These are phyloP conservation scores for Colletotrichum kahawae DNA, from an alignment of 2,329 filamentous ascomycete species.

Conservation along the genomic window DNA sequence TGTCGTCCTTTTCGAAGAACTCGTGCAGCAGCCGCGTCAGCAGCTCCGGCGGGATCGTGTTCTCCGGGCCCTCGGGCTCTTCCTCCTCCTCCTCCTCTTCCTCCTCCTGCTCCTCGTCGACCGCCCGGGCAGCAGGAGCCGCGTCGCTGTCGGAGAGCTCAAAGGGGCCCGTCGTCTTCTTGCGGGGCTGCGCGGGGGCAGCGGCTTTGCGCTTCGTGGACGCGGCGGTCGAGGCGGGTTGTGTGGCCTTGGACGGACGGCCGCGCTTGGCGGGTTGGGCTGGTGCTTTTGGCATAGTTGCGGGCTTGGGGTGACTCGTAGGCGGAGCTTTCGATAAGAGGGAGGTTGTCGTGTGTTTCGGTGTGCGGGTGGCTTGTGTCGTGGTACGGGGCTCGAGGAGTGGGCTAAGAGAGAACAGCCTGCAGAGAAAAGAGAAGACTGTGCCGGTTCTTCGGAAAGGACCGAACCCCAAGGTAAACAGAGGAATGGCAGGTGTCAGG, in stretches of 20 bases:
- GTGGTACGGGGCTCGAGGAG: neutral
- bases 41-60: constrained; percentile 73
- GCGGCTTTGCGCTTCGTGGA: constrained; percentile 23
- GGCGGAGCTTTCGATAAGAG: neutral
- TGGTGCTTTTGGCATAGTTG: constrained; percentile 43
- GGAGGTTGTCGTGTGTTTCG: neutral
- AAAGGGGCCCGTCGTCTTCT: constrained; percentile 32
- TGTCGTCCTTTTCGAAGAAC: constrained; percentile 75
- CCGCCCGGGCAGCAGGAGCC: constrained; percentile 22
- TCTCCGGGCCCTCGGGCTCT: constrained; percentile 40
- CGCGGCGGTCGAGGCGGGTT: neutral
- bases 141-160: constrained; percentile 37
- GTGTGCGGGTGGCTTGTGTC: neutral
- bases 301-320: neutral
- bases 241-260: constrained; percentile 30
- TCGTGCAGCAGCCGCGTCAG: constrained; percentile 80
- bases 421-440: neutral
- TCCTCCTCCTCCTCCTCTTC: constrained; percentile 31
- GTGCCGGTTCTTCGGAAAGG: neutral
- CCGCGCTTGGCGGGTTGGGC: constrained; percentile 38
- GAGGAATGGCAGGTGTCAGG: neutral
- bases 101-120: constrained; percentile 11
- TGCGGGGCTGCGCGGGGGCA: constrained; percentile 29
- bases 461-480: neutral
- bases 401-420: neutral